A percentile compares a stretch with the other conserved stretches of the same genome.
phyloP scores from a whole-genome alignment of 164 flowering plant genomes.

The Vitis labrusca region DNA sequence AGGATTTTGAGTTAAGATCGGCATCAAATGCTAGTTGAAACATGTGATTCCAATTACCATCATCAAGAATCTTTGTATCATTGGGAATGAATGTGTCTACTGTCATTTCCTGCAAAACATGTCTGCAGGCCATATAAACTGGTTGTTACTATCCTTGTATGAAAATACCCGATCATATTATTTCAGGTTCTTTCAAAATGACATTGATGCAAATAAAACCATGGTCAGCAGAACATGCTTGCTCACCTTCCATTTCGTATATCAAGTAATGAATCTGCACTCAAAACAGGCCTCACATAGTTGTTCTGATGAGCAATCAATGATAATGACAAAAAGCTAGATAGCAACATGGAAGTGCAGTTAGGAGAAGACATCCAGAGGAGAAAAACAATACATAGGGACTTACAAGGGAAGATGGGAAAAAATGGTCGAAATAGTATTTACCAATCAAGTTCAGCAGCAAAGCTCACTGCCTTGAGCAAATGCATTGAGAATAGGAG shows the following conservation, averaged over 20 bases:
- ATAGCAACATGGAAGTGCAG: constrained; percentile 4
- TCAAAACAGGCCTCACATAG: constrained; percentile 82
- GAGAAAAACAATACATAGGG: neutral
- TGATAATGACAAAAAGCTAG: constrained; percentile 78
- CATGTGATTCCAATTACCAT: constrained; percentile 42
- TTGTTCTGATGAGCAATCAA: constrained; percentile 89
- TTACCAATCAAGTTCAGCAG: constrained; percentile 95
- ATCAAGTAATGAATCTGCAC: constrained; percentile 58
- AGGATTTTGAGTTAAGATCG: neutral
- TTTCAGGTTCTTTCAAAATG: too few relatives aligned
- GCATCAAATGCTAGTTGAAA: neutral
- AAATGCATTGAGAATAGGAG: constrained; percentile 59
- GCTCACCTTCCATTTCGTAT: constrained; percentile 84
- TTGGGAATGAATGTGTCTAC: constrained; percentile 98
- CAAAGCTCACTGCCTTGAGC: constrained; percentile 71
- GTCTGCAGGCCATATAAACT: constrained; percentile 44
- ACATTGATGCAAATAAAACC: neutral
- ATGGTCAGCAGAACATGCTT: neutral
- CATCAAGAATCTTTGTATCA: constrained; percentile 66
- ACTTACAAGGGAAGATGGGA: neutral
- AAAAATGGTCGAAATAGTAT: neutral
- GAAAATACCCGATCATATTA: too few relatives aligned
- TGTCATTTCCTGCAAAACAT: constrained; percentile 96
- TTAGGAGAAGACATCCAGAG: neutral
- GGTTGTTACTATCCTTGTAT: neutral